Evolutionary conservation across 805 yeast species (phyloP).

Genomic region (Wickerhamiella galacta): DNA sequence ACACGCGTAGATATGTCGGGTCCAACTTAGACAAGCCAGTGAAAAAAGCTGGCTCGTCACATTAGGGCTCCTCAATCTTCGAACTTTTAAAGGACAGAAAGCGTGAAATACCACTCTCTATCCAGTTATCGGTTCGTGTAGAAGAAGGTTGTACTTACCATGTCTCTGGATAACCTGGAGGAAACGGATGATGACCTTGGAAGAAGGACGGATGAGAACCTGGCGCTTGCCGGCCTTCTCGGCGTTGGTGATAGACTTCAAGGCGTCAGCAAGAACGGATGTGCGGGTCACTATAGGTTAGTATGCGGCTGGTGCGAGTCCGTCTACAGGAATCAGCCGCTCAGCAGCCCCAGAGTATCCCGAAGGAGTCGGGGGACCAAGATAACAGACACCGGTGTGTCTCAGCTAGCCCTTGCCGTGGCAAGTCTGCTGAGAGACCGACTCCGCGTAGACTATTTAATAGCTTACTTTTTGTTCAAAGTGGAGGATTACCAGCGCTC

Average conservation of each 20-base stretch:
- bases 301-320: conserved; percentile 8
- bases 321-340: conserved; percentile 8
- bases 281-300: conserved; percentile 78
- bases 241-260: conserved; percentile 96
- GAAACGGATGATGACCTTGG: conserved; percentile 95
- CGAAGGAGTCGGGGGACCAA: conserved; percentile 14
- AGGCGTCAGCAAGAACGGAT: conserved; percentile 96
- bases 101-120: conserved; percentile 76
- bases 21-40: not conserved
- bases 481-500: conserved; percentile 9
- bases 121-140: conserved; percentile 96
- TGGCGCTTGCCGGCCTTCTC: conserved; percentile 99
- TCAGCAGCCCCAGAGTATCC: conserved; percentile 18
- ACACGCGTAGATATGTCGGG: conserved; percentile 1
- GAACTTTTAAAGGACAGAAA: conserved; percentile 96
- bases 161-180: conserved; percentile 94
- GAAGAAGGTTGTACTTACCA: conserved; percentile 35
- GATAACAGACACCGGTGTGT: conserved; percentile 15
- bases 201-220: conserved; percentile 94
- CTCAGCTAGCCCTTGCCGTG: too few relatives aligned
- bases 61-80: conserved; percentile 38
- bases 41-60: conserved; percentile 1
- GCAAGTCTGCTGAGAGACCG: conserved; percentile 19
- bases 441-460: conserved; percentile 7
- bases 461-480: conserved; percentile 16